Percentiles rank a stretch among this genome's conserved stretches.
phyloP scores from a whole-genome alignment of 1,139 yeast species.

The Suhomyces maxii region DNA sequence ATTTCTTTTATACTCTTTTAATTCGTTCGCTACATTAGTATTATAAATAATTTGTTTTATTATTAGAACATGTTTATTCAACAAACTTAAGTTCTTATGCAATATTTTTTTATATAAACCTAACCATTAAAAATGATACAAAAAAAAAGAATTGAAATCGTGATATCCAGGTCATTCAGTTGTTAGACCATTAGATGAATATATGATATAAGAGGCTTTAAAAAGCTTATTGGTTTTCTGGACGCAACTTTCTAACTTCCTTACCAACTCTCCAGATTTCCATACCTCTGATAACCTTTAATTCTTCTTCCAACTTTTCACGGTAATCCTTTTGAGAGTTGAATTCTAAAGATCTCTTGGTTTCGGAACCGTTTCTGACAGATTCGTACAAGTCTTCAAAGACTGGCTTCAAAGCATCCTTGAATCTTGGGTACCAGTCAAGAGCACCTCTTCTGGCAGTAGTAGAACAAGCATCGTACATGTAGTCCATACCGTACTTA shows the following conservation, averaged over 20 bases:
- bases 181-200: constrained; percentile 25
- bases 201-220: constrained; percentile 1
- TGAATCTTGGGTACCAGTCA: constrained; percentile 99
- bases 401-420: constrained; percentile 98
- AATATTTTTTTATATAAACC: constrained; percentile 16
- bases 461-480: constrained; percentile 99
- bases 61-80: constrained; percentile 40
- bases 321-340: constrained; percentile 98
- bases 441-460: constrained; percentile 99
- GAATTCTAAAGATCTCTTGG: constrained; percentile 96
- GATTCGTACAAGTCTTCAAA: constrained; percentile 94
- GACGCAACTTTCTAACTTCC: constrained; percentile 99
- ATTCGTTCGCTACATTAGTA: neutral
- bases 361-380: constrained; percentile 94
- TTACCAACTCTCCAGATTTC: constrained; percentile 99
- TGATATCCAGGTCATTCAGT: constrained; percentile 31
- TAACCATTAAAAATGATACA: constrained; percentile 18
- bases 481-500: constrained; percentile 99
- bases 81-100: constrained; percentile 40
- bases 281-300: constrained; percentile 89
- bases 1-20: no score
- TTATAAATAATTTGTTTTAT: neutral
- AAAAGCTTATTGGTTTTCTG: constrained; percentile 81
- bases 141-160: constrained; percentile 26
- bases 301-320: constrained; percentile 91